Percentiles rank a stretch among this genome's conserved stretches.
Evolutionary conservation across 768 basidiomycete genomes (phyloP).

Genomic region (Fomitopsis pulvina): DNA sequence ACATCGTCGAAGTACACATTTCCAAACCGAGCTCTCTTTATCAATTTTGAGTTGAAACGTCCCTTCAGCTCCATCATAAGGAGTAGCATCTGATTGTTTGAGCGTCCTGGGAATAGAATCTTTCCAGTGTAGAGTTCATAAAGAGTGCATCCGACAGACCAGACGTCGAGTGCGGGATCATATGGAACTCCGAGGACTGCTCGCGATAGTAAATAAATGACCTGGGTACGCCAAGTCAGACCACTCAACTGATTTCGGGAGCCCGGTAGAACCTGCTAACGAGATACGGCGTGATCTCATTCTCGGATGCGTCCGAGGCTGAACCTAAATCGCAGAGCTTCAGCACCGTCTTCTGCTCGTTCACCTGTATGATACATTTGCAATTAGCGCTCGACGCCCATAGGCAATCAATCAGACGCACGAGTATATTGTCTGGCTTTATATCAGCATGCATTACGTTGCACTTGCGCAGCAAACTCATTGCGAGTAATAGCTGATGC

Average conservation of each 20-base stretch:
- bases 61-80: constrained; percentile 99
- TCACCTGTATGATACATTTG: constrained; percentile 52
- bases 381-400: neutral
- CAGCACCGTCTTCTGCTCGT: constrained; percentile 86
- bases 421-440: constrained; percentile 97
- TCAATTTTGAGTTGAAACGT: constrained; percentile 86
- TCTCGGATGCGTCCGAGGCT: constrained; percentile 89
- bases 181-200: constrained; percentile 92
- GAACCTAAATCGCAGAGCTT: constrained; percentile 98
- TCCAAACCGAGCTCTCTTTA: constrained; percentile 92
- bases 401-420: constrained; percentile 33
- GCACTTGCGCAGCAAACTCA: constrained; percentile 79
- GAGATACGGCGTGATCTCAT: constrained; percentile 96
- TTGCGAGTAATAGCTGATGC: constrained; percentile 87
- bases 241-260: constrained; percentile 87
- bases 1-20: constrained; percentile 92
- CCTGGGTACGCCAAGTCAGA: constrained; percentile 4
- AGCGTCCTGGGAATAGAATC: constrained; percentile 93
- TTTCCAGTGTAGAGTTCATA: constrained; percentile 95
- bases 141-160: constrained; percentile 98
- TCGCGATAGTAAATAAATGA: neutral
- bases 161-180: constrained; percentile 88
- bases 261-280: constrained; percentile 97
- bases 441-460: constrained; percentile 98
- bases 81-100: constrained; percentile 96